Evolutionary conservation across 805 yeast genomes (phyloP).

Genomic region (Tetrapisispora nanseiensis): DNA sequence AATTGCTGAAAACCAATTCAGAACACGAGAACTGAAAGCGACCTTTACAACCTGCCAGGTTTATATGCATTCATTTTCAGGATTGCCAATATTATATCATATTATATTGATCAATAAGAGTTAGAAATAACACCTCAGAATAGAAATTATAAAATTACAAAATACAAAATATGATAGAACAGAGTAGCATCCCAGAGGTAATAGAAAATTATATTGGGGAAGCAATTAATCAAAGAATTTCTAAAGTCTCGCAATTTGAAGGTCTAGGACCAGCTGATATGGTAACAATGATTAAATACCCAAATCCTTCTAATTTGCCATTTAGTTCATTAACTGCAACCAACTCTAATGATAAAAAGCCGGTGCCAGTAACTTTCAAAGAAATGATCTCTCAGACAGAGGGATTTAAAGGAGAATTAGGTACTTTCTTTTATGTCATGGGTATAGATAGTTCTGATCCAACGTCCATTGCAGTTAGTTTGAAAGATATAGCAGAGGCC

Average conservation of each 20-base stretch:
- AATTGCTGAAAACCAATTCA: too few species aligned
- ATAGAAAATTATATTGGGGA: constrained; percentile 46
- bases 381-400: not conserved
- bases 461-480: constrained; percentile 64
- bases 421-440: constrained; percentile 60
- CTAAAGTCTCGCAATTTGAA: constrained; percentile 43
- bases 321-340: constrained; percentile 12
- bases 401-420: constrained; percentile 39
- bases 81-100: too few species aligned
- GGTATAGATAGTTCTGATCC: constrained; percentile 67
- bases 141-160: too few species aligned
- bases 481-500: constrained; percentile 54
- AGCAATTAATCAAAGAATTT: constrained; percentile 54
- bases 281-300: constrained; percentile 31
- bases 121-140: too few species aligned
- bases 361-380: not conserved
- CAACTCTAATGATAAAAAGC: not conserved
- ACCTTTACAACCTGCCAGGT: too few species aligned
- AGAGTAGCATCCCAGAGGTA: constrained; percentile 52
- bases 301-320: constrained; percentile 6
- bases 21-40: too few species aligned
- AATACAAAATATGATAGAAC: constrained; percentile 32
- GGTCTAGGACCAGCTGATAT: constrained; percentile 67
- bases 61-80: too few species aligned
- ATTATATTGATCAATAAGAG: too few species aligned